Evolutionary conservation across 2,329 filamentous ascomycete species (phyloP), one percentile per base, ranked within the genome.

Genomic region (Graphium sp.): DNA sequence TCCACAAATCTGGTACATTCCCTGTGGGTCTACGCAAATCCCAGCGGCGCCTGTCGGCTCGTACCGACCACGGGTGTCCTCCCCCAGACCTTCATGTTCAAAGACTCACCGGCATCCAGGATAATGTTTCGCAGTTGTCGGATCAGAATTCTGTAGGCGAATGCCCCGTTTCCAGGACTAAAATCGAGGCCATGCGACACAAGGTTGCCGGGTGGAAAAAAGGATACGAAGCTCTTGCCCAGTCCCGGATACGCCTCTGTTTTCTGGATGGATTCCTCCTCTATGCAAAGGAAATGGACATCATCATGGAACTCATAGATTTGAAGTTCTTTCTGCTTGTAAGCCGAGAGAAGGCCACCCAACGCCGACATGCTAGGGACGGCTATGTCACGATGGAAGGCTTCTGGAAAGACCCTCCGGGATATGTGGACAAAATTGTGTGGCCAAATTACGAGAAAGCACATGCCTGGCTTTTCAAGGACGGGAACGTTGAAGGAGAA

Each of bases 321-420:
- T 50, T 91, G 22, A 78, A 73, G 41, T 52, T 95, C 4, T 87
- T 95, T 41, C 53, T 95, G 12, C 68, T 74, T 0, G 77, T 80
- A 2, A 66, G 69, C 17, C 74, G 75, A 34, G 55, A 55, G 9
- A 66, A 54, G 22, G 75, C 75, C 4, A 78, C 75, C 42, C 52
- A 57, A 19, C 61, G 81, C 15, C 58, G 81, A 18, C 70, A 78
- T 44, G 71, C 70, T 0, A 58, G 81, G 30, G 71, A 66, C 38
- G 80, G 80, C 8, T 89, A 89, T 47, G 78, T 83, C 18, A 87
- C 81, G 4, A 51, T 78, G 5, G 73, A 94, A 43, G 87, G 85
- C 17, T 98, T 94, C 55, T 98, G 89, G 89, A 66, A 74, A 32
- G 89, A 98, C 49, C 89, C 89, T 0, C 83, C 83, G 0, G 85